Base-by-base conservation (phyloP, 306 rosid genomes). In the Hylodesmum podocarpum region DNA sequence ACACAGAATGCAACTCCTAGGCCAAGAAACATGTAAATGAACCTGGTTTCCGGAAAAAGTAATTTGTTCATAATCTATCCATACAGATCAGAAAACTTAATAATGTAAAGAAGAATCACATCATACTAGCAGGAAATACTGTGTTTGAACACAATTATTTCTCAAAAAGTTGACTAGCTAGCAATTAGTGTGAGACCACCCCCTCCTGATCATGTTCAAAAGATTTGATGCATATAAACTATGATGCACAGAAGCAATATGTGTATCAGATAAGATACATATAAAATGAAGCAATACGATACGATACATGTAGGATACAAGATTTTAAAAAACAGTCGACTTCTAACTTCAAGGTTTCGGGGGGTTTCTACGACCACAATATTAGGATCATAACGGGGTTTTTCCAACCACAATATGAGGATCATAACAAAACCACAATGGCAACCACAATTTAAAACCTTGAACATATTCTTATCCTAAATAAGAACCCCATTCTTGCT, bases 21-120 rank as follows among this genome's bases (percentile, higher is more conserved):
- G 76, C 93, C 93, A 76, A 91, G 89, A 80, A 85, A 83, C 3
- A 86, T 75, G 84, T 83, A 89, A 76, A 91, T 91, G 84, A 93
- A 93, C 98, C 98, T 93, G 90, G 80, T 67, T 75, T 43, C 74
- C 27, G 49, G 36, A 63, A 39, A 46, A 16, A 50, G 15, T 1
- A 83, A 70, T 8, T 19, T 4, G 18, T 43, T 80, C 47, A 41
- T 54, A 59, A 10, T 51, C 39, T 55, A 49, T 37, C 18, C 46
- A 76, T 44, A 44, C 4, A 53, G 63, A 57, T 15, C 36, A 63
- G 39, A 68, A 19, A 61, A 46, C 8, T 5, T 8, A 16, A 76
- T 11, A 13, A 50, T 51, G 44, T 15, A 47, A 53, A 21, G 14
- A 36, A 21, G 24, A 14, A 65, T 22, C 66, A 25, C 33, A 65